Base-by-base conservation (phyloP, 192 early-diverging fungal species). In the Paraglomus occultum region DNA sequence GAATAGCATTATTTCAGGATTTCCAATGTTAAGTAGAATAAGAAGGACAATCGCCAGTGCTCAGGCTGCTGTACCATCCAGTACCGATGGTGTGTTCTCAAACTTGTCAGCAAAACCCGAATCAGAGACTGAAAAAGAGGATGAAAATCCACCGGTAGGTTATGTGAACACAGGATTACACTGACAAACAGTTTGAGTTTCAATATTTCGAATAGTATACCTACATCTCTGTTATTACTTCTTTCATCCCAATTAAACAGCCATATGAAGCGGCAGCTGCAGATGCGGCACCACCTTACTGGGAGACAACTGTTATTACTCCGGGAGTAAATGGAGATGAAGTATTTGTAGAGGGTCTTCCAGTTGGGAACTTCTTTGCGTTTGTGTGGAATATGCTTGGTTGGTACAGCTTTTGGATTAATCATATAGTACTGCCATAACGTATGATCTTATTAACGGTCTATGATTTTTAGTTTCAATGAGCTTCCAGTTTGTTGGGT, bases 261-360 rank as follows among this genome's bases (percentile, higher is more conserved):
- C 70, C 76, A 51, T 97, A 97, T 80, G 86, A 89, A 55, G 87
- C 90, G 49, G 92, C 89, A 12, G 88, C 89, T 39, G 79, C 80
- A 31, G 91, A 94, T 74, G 79, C 85, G 55, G 77, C 90, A 6
- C 90, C 93, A 18, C 82, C 87, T 12, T 92, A 94, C 74, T 85
- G 87, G 76, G 89, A 92, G 76, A 90, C 92, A 0, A 90, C 92
- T 10, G 82, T 90, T 8, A 84, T 91, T 62, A 79, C 86, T 9
- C 82, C 88, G 42, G 87, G 87, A 11, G 73, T 77, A 20, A 86
- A 91, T 71, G 91, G 92, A 47, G 95, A 93, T 53, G 88, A 94
- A 73, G 76, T 98, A 5, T 76, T 95, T 7, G 88, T 98, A 9
- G 96, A 98, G 64, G 94, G 95, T 11, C 64, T 98, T 66, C 94